Evolutionary conservation across 2,329 filamentous ascomycete genomes (phyloP).

Genomic region (Epichloe bromicola): DNA sequence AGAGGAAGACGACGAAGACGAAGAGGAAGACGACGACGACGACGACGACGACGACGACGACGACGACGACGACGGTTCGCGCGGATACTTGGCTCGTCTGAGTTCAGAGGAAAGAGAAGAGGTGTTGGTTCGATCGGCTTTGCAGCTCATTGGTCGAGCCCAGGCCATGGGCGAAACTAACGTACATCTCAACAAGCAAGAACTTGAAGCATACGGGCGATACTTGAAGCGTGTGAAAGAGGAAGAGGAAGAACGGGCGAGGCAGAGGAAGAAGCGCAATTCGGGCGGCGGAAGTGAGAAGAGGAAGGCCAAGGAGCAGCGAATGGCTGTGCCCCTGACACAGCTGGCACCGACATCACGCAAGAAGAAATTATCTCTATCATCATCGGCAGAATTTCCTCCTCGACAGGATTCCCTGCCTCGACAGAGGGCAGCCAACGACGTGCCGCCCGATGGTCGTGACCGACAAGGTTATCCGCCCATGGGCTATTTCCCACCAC

Average conservation of each 20-base stretch:
- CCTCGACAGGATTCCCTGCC: slow-evolving; percentile 23
- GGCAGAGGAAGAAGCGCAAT: slow-evolving; percentile 47
- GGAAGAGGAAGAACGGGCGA: slow-evolving; percentile 48
- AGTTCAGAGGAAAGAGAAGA: slow-evolving; percentile 57
- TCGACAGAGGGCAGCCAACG: slow-evolving; percentile 25
- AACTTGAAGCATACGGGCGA: slow-evolving; percentile 68
- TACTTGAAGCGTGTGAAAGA: slow-evolving; percentile 45
- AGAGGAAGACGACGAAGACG: slow-evolving; percentile 12
- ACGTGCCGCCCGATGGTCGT: slow-evolving; percentile 20
- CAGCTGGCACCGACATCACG: slow-evolving; percentile 33
- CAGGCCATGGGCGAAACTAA: slow-evolving; percentile 64
- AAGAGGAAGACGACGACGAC: slow-evolving; percentile 23
- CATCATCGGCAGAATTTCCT: slow-evolving; percentile 7
- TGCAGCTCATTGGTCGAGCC: slow-evolving; percentile 68
- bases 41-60: slow-evolving; percentile 21
- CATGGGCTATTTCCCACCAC: slow-evolving; percentile 39
- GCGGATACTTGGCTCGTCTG: slow-evolving; percentile 36
- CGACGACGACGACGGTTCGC: too few relatives aligned
- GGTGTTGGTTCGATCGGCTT: slow-evolving; percentile 60
- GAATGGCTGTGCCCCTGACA: slow-evolving; percentile 40
- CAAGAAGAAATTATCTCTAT: slow-evolving; percentile 18
- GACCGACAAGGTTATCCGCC: slow-evolving; percentile 28
- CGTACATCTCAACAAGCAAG: slow-evolving; percentile 66
- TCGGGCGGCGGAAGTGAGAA: slow-evolving; percentile 18
- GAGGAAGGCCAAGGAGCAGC: slow-evolving; percentile 30